Evolutionary conservation across 2,329 filamentous ascomycete genomes (phyloP).

Genomic region (Biscogniauxia marginata): DNA sequence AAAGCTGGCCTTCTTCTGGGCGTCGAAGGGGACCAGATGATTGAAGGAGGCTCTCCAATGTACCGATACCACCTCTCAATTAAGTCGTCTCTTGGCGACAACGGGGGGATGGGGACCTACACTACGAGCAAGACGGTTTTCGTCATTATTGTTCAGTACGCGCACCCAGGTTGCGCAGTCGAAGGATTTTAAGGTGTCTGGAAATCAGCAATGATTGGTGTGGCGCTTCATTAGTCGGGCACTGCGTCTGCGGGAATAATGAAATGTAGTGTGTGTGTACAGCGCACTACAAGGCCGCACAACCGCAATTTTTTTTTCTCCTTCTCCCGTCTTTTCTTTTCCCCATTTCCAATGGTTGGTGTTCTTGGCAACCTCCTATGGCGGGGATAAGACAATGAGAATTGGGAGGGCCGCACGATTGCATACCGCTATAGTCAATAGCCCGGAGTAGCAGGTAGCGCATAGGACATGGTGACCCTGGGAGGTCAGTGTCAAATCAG

Average conservation of each 20-base stretch:
- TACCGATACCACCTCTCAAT: neutral
- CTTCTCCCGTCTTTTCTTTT: neutral
- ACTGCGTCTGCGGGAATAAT: slow-evolving; percentile 4
- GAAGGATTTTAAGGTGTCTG: slow-evolving; percentile 1
- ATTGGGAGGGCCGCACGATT: neutral
- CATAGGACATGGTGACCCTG: neutral
- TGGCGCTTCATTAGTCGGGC: slow-evolving; percentile 3
- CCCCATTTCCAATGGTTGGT: neutral
- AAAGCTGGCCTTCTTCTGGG: too few species aligned
- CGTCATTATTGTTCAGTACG: slow-evolving; percentile 2
- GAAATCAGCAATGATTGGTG: slow-evolving; percentile 2
- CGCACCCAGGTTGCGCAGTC: neutral
- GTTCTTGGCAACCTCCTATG: neutral
- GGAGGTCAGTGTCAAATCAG: neutral
- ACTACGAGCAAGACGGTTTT: neutral
- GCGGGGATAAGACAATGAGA: neutral
- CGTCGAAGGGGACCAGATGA: too few species aligned
- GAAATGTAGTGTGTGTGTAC: neutral
- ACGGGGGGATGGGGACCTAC: neutral
- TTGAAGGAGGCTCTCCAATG: neutral
- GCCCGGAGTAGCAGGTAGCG: neutral
- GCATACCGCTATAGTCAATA: neutral
- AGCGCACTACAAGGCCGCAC: neutral
- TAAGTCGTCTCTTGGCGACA: neutral
- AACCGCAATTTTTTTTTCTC: neutral